Evolutionary conservation across 106 monocot species (phyloP), one percentile per base, ranked within the genome.

Genomic region (Dendrobium officinale): DNA sequence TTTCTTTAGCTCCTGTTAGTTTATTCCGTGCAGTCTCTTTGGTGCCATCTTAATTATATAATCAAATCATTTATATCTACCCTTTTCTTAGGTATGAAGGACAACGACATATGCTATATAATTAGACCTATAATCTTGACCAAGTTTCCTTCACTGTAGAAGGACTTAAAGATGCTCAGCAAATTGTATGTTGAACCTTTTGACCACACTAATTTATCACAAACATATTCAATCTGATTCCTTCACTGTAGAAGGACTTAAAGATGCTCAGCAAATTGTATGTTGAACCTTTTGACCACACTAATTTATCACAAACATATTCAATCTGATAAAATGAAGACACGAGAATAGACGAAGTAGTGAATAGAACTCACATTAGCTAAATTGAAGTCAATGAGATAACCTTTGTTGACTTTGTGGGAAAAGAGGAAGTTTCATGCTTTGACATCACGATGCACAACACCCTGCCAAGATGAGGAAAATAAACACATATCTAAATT

Each of bases 241-340:
- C 31, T 98, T 98, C 88, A 92, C 94, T 43, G 26, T 0, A 26
- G 26, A 26, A 45, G 97, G 97, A 54, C 75, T 98, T 55, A 98
- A 98, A 91, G 97, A 98, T 88, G 97, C 91, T 88, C 92, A 98
- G 79, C 92, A 98, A 91, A 98, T 94, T 59, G 97, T 98, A 94
- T 78, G 78, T 44, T 56, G 11, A 43, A 43, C 19, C 18, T 8
- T 11, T 74, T 43, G 43, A 74, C 18, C 26, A 26, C 26, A 26
- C 26, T 26, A 26, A 26, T 26, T 26, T 26, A 26, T 26, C 26
- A 26, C 26, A 26, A 26, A 26, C 26, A 26, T 26, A 26, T 26
- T 26, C 26, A 26, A 26, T 26, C 26, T 26, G 26, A 26, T 26
- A 26, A 26, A 26, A 26, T 26, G 26, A 26, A 26, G 26, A 26